phyloP scores from a whole-genome alignment of 1,284 basidiomycete genomes.

The Macrocystidia cucumis region DNA sequence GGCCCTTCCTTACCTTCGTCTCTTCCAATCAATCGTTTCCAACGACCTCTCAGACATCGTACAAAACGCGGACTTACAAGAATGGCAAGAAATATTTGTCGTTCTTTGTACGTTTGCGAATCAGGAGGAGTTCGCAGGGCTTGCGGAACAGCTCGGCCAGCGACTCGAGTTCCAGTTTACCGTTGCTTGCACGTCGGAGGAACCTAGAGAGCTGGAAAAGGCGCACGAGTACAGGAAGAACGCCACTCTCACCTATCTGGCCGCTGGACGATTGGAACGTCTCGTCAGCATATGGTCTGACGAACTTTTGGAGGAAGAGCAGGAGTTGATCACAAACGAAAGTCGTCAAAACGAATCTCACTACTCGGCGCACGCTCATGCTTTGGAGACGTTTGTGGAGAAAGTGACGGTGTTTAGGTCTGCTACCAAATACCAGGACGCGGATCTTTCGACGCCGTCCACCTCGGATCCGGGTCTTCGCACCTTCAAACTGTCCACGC shows the following conservation, averaged over 20 bases:
- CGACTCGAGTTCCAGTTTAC: constrained; percentile 82
- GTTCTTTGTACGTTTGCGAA: constrained; percentile 94
- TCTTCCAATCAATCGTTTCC: constrained; percentile 94
- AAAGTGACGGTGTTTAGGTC: constrained; percentile 94
- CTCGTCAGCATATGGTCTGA: constrained; percentile 91
- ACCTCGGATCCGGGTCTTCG: constrained; percentile 41
- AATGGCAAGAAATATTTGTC: constrained; percentile 98
- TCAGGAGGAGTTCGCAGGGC: constrained; percentile 75
- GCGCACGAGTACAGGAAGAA: constrained; percentile 63
- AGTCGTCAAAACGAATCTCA: constrained; percentile 40
- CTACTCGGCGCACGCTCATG: constrained; percentile 84
- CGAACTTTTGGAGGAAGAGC: constrained; percentile 87
- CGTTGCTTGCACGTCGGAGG: constrained; percentile 43
- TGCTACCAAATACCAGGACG: constrained; percentile 84
- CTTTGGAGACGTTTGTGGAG: constrained; percentile 92
- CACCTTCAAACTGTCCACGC: constrained; percentile 75
- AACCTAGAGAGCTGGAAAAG: constrained; percentile 30
- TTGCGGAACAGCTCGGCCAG: constrained; percentile 90
- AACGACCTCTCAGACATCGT: constrained; percentile 91
- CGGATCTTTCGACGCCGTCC: constrained; percentile 47
- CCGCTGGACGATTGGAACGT: constrained; percentile 85
- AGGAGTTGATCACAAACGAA: constrained; percentile 36
- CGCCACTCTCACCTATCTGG: constrained; percentile 89
- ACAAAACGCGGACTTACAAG: constrained; percentile 89
- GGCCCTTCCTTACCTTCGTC: constrained; percentile 81